Evolutionary conservation across 768 basidiomycete genomes (phyloP).

Genomic region (Kwoniella dejecticola): DNA sequence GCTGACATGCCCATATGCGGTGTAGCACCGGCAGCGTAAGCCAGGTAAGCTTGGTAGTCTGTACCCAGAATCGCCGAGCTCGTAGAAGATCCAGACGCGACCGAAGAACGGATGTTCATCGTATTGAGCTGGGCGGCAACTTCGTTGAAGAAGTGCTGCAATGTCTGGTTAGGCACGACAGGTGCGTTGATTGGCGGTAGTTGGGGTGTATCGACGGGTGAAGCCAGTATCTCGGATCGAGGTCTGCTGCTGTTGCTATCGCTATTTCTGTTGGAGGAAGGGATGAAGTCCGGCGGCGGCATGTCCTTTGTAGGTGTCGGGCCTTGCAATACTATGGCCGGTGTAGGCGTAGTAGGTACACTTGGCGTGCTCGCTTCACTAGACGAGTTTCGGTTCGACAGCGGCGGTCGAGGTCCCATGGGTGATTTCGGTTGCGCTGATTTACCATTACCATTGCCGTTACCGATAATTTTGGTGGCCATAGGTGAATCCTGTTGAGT

Average conservation of each 20-base stretch:
- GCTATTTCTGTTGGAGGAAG: constrained; percentile 1
- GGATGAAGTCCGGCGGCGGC: constrained; percentile 34
- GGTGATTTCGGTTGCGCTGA: constrained; percentile 31
- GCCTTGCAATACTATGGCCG: constrained; percentile 50
- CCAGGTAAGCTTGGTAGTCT: constrained; percentile 44
- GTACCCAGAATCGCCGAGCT: constrained; percentile 37
- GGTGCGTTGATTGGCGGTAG: constrained; percentile 64
- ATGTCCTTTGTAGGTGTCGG: constrained; percentile 48
- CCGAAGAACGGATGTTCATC: constrained; percentile 65
- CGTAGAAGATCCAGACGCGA: constrained; percentile 47
- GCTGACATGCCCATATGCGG: constrained; percentile 23
- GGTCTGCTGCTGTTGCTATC: constrained; percentile 22
- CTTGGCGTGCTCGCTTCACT: constrained; percentile 3
- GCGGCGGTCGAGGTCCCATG: constrained; percentile 53
- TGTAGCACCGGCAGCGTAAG: constrained; percentile 35
- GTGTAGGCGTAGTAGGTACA: constrained; percentile 26
- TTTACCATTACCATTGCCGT: constrained; percentile 8
- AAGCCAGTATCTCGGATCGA: constrained; percentile 21
- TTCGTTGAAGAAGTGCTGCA: constrained; percentile 83
- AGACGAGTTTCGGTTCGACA: constrained; percentile 34
- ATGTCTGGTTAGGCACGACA: constrained; percentile 69
- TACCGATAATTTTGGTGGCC: not conserved
- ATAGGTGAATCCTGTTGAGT: constrained; percentile 4
- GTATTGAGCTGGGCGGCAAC: constrained; percentile 76
- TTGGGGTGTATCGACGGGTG: constrained; percentile 32